phyloP scores from a whole-genome alignment of 352 stramenopile genomes.

The Pythium brachiatum region DNA sequence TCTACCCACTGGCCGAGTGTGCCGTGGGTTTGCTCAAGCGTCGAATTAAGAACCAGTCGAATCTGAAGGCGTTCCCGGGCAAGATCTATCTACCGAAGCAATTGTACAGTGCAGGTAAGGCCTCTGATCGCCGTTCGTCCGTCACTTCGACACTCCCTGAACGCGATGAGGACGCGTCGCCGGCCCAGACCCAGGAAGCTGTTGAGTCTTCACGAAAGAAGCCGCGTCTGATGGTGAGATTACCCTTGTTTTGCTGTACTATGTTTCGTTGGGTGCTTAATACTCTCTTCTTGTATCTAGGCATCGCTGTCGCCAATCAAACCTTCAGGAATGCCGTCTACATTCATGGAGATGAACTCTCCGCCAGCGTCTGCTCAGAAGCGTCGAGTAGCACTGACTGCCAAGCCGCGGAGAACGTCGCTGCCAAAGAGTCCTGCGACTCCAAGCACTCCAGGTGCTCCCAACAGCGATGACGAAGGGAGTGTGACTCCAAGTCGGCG shows the following conservation, averaged over 20 bases:
- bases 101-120: conserved; percentile 37
- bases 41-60: conserved; percentile 84
- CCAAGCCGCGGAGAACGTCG: conserved; percentile 18
- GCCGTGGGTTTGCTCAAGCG: conserved; percentile 62
- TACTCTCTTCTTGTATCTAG: conserved; percentile 30
- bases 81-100: conserved; percentile 83
- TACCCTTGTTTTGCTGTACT: not conserved
- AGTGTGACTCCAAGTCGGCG: conserved; percentile 34
- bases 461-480: conserved; percentile 11
- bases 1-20: conserved; percentile 69
- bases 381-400: conserved; percentile 32
- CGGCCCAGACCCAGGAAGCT: not conserved
- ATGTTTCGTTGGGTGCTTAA: not conserved
- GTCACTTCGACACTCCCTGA: not conserved
- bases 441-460: not conserved
- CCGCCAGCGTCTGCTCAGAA: conserved; percentile 58
- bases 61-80: conserved; percentile 78
- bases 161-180: not conserved
- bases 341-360: conserved; percentile 66
- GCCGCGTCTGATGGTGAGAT: conserved; percentile 51
- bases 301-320: conserved; percentile 76
- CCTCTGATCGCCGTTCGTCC: conserved; percentile 7
- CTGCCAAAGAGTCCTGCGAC: conserved; percentile 19
- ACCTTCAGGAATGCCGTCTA: conserved; percentile 38
- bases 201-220: conserved; percentile 13